These are phyloP conservation scores for Begonia peltatifolia DNA, from an alignment of 306 rosid genomes.

Conservation along the genomic window DNA sequence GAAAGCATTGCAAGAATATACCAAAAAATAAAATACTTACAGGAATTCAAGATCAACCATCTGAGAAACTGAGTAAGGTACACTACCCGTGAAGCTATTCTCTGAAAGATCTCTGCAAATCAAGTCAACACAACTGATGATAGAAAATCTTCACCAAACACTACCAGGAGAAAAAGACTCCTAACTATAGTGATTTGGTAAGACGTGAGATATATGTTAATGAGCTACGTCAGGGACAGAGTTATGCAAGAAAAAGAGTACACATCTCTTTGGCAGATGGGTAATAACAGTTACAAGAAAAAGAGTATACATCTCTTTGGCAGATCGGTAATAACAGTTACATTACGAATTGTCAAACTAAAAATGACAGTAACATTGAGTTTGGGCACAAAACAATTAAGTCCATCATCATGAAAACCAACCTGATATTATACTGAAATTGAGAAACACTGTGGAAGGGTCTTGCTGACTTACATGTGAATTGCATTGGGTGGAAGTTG, in stretches of 20 bases:
- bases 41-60: conserved; percentile 41
- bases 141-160: background rate
- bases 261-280: too few species aligned
- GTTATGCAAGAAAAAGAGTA: too few species aligned
- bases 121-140: background rate
- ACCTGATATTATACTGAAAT: background rate
- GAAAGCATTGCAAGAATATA: background rate
- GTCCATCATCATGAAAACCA: background rate
- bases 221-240: too few species aligned
- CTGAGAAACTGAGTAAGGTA: conserved; percentile 70
- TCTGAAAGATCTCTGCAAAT: conserved; percentile 62
- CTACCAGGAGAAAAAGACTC: too few species aligned
- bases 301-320: too few species aligned
- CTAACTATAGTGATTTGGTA: too few species aligned
- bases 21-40: conserved; percentile 26
- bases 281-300: too few species aligned
- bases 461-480: conserved; percentile 38
- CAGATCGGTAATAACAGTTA: too few species aligned
- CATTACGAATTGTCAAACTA: too few species aligned
- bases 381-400: too few species aligned
- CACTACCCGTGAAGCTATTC: conserved; percentile 44
- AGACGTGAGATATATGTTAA: too few species aligned
- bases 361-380: too few species aligned
- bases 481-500: conserved; percentile 80
- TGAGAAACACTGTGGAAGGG: background rate